These are phyloP conservation scores for Paecilomyces fulvus DNA, from an alignment of 2,329 filamentous ascomycete genomes.

Conservation along the genomic window DNA sequence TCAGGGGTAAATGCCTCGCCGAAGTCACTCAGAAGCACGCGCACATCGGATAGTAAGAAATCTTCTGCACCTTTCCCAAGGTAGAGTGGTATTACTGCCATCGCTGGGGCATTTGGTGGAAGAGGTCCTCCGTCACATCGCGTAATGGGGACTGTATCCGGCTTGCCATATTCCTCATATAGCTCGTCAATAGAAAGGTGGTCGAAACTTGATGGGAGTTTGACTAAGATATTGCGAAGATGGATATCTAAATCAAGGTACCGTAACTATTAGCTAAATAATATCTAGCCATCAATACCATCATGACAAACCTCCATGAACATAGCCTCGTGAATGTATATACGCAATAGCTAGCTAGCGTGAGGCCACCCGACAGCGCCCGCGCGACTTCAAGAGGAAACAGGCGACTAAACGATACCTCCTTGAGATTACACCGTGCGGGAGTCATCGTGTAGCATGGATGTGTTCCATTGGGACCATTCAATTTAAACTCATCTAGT, in stretches of 20 bases:
- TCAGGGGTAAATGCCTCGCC: conserved; percentile 14
- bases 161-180: conserved; percentile 21
- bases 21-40: conserved; percentile 26
- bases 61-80: conserved; percentile 6
- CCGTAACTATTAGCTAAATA: neutral
- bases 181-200: conserved; percentile 23
- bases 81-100: conserved; percentile 17
- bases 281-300: neutral
- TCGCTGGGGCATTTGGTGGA: conserved; percentile 16
- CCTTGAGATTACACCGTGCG: conserved; percentile 19
- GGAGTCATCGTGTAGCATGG: conserved; percentile 16
- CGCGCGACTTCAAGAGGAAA: conserved; percentile 21
- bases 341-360: neutral
- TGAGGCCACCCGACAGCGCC: conserved; percentile 13
- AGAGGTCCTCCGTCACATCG: conserved; percentile 14
- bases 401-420: conserved; percentile 17
- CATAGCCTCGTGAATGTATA: conserved; percentile 17
- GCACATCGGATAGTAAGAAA: conserved; percentile 19
- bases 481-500: conserved; percentile 19
- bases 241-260: conserved; percentile 12
- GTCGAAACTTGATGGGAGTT: conserved; percentile 12
- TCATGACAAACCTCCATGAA: conserved; percentile 15
- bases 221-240: conserved; percentile 13
- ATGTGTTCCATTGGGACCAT: conserved; percentile 21
- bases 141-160: conserved; percentile 18